Base-by-base conservation (phyloP, 192 early-diverging fungal genomes). In the Backusella tuberculispora region DNA sequence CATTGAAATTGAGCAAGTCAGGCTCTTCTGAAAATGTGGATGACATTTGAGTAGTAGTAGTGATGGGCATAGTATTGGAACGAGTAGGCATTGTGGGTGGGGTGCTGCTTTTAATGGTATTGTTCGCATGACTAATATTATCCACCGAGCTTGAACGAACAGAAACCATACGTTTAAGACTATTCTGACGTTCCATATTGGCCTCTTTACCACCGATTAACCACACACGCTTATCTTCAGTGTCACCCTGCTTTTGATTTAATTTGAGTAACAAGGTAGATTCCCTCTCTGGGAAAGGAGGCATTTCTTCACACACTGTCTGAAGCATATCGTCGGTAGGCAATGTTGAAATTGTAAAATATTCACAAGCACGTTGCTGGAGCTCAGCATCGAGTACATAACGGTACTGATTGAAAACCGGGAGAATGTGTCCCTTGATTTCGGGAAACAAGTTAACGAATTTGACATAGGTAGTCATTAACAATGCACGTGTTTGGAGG, bases 371-470 rank as follows among this genome's bases (percentile, higher is more conserved):
- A 41, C 98, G 89, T 77, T 99, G 97, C 84, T 99, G 97, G 56
- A 99, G 80, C 86, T 99, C 98, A 5, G 93, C 91, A 81, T 99
- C 97, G 74, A 99, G 75, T 1, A 95, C 96, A 66, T 92, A 88
- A 21, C 92, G 90, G 74, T 95, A 96, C 34, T 92, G 91, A 74
- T 95, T 88, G 69, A 99, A 94, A 9, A 99, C 92, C 2, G 88
- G 82, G 56, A 97, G 72, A 48, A 98, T 90, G 42, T 95, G 89
- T 9, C 89, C 91, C 74, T 96, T 96, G 80, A 99, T 96, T 81
- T 99, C 98, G 2, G 98, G 98, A 77, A 99, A 99, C 53, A 99
- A 80, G 80, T 99, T 99, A 67, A 94, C 87, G 72, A 99, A 97
- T 80, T 99, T 99, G 80, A 95, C 87, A 69, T 97, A 95, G 0